Conservation (phyloP, 768 basidiomycete genomes). For the Naganishia kalamii region DNA sequence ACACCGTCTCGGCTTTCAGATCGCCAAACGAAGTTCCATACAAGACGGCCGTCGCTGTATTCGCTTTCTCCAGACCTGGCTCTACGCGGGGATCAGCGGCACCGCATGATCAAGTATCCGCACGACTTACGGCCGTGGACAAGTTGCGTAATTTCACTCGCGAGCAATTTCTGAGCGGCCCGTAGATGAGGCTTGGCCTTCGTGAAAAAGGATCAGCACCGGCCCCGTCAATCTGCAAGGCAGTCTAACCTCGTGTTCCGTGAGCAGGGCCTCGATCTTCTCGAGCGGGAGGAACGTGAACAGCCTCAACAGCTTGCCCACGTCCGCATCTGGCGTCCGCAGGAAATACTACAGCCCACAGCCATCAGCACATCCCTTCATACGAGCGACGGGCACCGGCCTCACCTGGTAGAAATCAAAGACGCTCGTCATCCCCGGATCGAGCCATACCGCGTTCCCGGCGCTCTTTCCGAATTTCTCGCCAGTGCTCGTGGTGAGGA, state of each 20-base stretch:
- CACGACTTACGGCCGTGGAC: slow-evolving; percentile 55
- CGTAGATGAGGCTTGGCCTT: slow-evolving; percentile 49
- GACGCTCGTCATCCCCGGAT: slow-evolving; percentile 67
- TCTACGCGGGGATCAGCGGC: slow-evolving; percentile 35
- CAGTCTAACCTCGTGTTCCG: slow-evolving; percentile 56
- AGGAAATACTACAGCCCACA: slow-evolving; percentile 69
- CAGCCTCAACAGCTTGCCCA: slow-evolving; percentile 68
- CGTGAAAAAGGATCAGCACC: not conserved
- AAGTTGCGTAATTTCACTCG: slow-evolving; percentile 58
- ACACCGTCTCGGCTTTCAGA: slow-evolving; percentile 56
- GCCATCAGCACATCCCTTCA: not conserved
- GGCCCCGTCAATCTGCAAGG: not conserved
- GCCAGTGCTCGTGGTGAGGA: slow-evolving; percentile 79
- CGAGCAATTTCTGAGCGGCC: slow-evolving; percentile 54
- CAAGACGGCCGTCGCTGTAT: slow-evolving; percentile 51
- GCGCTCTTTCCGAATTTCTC: slow-evolving; percentile 97
- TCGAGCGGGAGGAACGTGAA: slow-evolving; percentile 68
- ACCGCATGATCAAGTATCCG: not conserved
- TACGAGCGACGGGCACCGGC: not conserved
- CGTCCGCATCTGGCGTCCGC: slow-evolving; percentile 69
- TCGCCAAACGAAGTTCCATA: slow-evolving; percentile 49
- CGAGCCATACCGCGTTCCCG: slow-evolving; percentile 90
- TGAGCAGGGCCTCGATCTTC: slow-evolving; percentile 57
- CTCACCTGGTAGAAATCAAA: slow-evolving; percentile 91
- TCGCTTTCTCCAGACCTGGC: slow-evolving; percentile 50